phyloP scores from a whole-genome alignment of 345 rosid genomes.

The Syzygium aqueum region DNA sequence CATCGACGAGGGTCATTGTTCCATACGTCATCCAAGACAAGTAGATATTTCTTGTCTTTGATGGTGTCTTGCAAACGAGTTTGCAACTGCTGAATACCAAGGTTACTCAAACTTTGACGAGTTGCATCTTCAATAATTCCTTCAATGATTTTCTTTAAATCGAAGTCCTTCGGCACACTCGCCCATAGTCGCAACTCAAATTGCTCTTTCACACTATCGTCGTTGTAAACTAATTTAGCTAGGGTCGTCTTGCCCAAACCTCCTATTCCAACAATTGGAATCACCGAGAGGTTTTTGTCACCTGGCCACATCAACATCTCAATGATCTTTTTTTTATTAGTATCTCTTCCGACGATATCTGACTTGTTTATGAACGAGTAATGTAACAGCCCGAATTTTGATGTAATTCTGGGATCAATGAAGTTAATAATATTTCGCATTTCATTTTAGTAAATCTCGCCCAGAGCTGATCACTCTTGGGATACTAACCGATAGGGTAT shows the following conservation, averaged over 20 bases:
- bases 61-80: accelerated
- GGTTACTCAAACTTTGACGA: background rate
- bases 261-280: background rate
- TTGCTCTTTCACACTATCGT: background rate
- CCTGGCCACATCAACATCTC: background rate
- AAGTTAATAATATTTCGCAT: too few species aligned
- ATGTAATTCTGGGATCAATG: too few species aligned
- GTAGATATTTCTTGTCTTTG: background rate
- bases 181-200: background rate
- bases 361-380: background rate
- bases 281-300: background rate
- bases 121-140: background rate
- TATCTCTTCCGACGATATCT: background rate
- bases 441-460: too few species aligned
- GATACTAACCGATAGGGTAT: too few species aligned
- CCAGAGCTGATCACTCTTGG: too few species aligned
- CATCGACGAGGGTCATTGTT: accelerated
- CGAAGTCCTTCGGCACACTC: background rate
- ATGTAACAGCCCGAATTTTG: too few species aligned
- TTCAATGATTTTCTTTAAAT: background rate
- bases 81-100: background rate
- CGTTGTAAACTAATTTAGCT: background rate
- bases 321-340: background rate
- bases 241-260: background rate
- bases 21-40: background rate